phyloP scores from a whole-genome alignment of 495 filamentous ascomycete species.

The Neurospora sp. region DNA sequence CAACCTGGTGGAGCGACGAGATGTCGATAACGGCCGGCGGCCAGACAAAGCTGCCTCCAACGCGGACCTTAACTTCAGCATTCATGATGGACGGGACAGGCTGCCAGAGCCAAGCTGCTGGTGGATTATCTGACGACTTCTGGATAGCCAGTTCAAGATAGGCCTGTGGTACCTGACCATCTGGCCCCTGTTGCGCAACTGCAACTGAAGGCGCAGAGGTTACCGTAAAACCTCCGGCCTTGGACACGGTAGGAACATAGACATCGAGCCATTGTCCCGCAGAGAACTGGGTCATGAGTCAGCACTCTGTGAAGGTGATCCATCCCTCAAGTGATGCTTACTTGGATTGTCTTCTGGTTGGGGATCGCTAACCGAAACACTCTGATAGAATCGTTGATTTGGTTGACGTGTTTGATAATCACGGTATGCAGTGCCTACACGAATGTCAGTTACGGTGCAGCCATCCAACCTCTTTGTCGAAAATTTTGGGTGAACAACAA shows the following conservation, averaged over 20 bases:
- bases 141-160: conserved; percentile 23
- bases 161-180: conserved; percentile 23
- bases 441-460: conserved; percentile 11
- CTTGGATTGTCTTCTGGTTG: conserved; percentile 13
- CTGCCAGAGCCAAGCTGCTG: conserved; percentile 70
- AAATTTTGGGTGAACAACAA: conserved; percentile 11
- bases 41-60: conserved; percentile 74
- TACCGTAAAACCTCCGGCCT: conserved; percentile 79
- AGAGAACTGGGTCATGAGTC: conserved; percentile 44
- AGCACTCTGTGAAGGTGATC: neutral
- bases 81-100: conserved; percentile 41
- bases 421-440: conserved; percentile 30
- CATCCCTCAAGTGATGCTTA: conserved; percentile 11
- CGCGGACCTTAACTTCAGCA: conserved; percentile 50
- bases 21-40: conserved; percentile 42
- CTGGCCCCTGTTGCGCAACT: conserved; percentile 42
- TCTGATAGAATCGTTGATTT: conserved; percentile 27
- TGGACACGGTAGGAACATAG: conserved; percentile 51
- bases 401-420: conserved; percentile 21
- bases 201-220: conserved; percentile 56
- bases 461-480: neutral
- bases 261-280: conserved; percentile 92
- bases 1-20: conserved; percentile 39
- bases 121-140: conserved; percentile 14
- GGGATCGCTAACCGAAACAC: conserved; percentile 29